These are phyloP conservation scores for Aureobasidium sp. DNA, from an alignment of 2,329 filamentous ascomycete genomes.

Conservation along the genomic window DNA sequence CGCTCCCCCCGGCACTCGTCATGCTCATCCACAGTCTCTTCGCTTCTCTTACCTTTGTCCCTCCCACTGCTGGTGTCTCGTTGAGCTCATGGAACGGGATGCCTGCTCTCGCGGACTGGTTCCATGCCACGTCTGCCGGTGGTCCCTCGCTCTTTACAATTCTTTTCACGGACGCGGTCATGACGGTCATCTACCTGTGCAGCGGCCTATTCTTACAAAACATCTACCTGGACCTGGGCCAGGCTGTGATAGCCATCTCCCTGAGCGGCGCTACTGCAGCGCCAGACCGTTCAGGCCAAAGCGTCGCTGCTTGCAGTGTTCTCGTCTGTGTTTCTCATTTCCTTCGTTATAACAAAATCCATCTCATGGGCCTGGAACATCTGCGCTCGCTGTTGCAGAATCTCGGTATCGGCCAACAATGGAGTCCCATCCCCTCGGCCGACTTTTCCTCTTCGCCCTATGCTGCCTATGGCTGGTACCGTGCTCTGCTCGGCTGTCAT, in stretches of 20 bases:
- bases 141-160: conserved; percentile 82
- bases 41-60: conserved; percentile 86
- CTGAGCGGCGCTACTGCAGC: conserved; percentile 73
- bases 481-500: conserved; percentile 65
- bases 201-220: conserved; percentile 60
- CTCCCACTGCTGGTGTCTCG: conserved; percentile 62
- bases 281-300: conserved; percentile 61
- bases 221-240: conserved; percentile 80
- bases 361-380: conserved; percentile 32
- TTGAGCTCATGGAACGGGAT: conserved; percentile 46
- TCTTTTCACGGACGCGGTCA: conserved; percentile 70
- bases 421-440: conserved; percentile 21
- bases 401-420: conserved; percentile 26
- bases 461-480: conserved; percentile 57
- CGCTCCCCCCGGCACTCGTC: conserved; percentile 80
- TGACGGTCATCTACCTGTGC: conserved; percentile 65
- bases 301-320: conserved; percentile 62
- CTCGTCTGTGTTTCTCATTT: conserved; percentile 53
- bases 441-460: conserved; percentile 24
- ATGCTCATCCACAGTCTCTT: conserved; percentile 89
- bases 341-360: conserved; percentile 46
- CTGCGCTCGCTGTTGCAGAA: conserved; percentile 32
- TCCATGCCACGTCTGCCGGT: conserved; percentile 70
- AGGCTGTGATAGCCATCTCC: conserved; percentile 87
- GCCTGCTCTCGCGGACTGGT: conserved; percentile 81